phyloP scores from a whole-genome alignment of 2,329 filamentous ascomycete genomes.

The Curvularia sp. region DNA sequence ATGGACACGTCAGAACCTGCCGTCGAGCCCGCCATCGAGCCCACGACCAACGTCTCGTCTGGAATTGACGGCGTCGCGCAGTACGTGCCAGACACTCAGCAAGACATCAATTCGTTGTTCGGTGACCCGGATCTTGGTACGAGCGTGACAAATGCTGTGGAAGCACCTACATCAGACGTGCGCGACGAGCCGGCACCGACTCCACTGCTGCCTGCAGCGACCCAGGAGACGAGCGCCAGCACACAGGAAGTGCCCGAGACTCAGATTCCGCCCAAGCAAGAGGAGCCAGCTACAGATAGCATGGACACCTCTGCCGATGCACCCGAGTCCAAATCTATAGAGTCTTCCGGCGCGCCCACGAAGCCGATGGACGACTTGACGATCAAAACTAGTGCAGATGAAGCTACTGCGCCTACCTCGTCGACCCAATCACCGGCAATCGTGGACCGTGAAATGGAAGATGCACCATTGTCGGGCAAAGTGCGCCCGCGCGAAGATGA shows the following conservation, averaged over 20 bases:
- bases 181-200: slow-evolving; percentile 37
- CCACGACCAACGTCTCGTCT: slow-evolving; percentile 52
- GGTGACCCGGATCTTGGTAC: slow-evolving; percentile 37
- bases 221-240: slow-evolving; percentile 31
- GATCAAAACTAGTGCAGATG: slow-evolving; percentile 34
- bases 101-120: slow-evolving; percentile 52
- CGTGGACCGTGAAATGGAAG: slow-evolving; percentile 48
- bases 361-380: slow-evolving; percentile 46
- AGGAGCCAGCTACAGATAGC: slow-evolving; percentile 28
- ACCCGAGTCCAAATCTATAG: slow-evolving; percentile 19
- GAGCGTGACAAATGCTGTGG: slow-evolving; percentile 50
- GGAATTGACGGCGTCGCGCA: slow-evolving; percentile 55
- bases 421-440: slow-evolving; percentile 35
- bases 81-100: slow-evolving; percentile 53
- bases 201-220: slow-evolving; percentile 23
- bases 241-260: slow-evolving; percentile 45
- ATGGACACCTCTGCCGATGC: slow-evolving; percentile 40
- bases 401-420: slow-evolving; percentile 20
- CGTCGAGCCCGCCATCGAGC: slow-evolving; percentile 45
- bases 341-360: slow-evolving; percentile 35
- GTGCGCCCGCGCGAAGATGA: slow-evolving; percentile 73
- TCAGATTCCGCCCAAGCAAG: slow-evolving; percentile 28
- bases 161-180: slow-evolving; percentile 51
- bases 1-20: slow-evolving; percentile 28
- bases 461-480: slow-evolving; percentile 50